These are phyloP conservation scores for Amanita rubescens DNA, from an alignment of 768 basidiomycete genomes.

Conservation along the genomic window DNA sequence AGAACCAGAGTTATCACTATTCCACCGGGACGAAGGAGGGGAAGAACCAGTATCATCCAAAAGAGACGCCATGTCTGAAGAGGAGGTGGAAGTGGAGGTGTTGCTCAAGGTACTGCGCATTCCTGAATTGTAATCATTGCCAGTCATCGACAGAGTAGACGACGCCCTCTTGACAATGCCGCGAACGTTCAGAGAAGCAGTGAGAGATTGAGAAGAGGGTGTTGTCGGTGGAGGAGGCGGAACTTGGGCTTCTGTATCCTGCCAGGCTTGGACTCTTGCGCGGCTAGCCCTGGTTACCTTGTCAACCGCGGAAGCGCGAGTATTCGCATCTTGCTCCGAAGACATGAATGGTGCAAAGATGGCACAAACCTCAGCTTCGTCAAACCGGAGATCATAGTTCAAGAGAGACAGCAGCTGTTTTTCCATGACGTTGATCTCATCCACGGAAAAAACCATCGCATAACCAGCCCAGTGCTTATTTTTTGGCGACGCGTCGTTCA, in stretches of 20 bases:
- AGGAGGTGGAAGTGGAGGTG: slow-evolving; percentile 30
- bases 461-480: slow-evolving; percentile 90
- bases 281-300: slow-evolving; percentile 47
- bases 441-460: slow-evolving; percentile 63
- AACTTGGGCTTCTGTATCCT: slow-evolving; percentile 28
- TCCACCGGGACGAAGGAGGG: slow-evolving; percentile 47
- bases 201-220: slow-evolving; percentile 17
- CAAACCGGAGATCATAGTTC: slow-evolving; percentile 88
- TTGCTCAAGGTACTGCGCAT: slow-evolving; percentile 38
- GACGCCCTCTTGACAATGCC: slow-evolving; percentile 54
- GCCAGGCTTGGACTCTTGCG: slow-evolving; percentile 37
- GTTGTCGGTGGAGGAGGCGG: slow-evolving; percentile 20
- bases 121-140: slow-evolving; percentile 22
- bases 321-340: slow-evolving; percentile 28
- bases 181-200: slow-evolving; percentile 48
- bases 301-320: slow-evolving; percentile 46
- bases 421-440: slow-evolving; percentile 95
- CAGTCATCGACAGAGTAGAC: slow-evolving; percentile 29
- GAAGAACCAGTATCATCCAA: slow-evolving; percentile 59
- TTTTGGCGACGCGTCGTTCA: slow-evolving; percentile 94
- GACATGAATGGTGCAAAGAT: slow-evolving; percentile 67
- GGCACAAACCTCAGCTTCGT: slow-evolving; percentile 69
- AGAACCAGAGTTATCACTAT: slow-evolving; percentile 27
- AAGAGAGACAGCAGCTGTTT: slow-evolving; percentile 89
- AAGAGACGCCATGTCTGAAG: slow-evolving; percentile 55